A percentile compares a stretch with the other conserved stretches of the same genome.
These are phyloP conservation scores for Dothiorella sarmentorum DNA, from an alignment of 2,329 filamentous ascomycete genomes.

Conservation along the genomic window DNA sequence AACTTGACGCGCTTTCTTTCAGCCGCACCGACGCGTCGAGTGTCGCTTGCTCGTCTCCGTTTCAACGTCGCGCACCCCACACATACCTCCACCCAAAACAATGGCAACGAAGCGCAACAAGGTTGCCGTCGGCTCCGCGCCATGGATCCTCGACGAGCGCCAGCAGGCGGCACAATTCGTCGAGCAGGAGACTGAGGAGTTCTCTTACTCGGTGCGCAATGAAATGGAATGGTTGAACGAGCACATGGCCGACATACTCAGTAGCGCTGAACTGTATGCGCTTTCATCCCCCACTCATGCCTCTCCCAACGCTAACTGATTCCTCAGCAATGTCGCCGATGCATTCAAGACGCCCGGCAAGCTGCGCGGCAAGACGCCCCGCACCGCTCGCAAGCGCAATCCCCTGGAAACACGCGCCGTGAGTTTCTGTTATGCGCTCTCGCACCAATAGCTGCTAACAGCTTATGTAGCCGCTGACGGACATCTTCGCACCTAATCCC, in stretches of 20 bases:
- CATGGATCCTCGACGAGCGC: constrained; percentile 85
- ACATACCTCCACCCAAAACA: not conserved
- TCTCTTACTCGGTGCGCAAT: constrained; percentile 85
- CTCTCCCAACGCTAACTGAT: constrained; percentile 9
- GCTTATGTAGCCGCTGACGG: constrained; percentile 43
- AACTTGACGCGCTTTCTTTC: not conserved
- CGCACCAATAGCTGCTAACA: constrained; percentile 44
- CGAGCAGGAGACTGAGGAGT: constrained; percentile 84
- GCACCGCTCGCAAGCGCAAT: constrained; percentile 62
- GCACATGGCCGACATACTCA: constrained; percentile 94
- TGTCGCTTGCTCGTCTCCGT: not conserved
- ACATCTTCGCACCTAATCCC: constrained; percentile 46
- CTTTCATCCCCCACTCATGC: constrained; percentile 16
- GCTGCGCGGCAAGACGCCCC: constrained; percentile 75
- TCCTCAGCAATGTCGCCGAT: constrained; percentile 77
- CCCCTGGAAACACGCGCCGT: constrained; percentile 61
- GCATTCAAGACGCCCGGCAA: constrained; percentile 94
- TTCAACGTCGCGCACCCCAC: constrained; percentile 1
- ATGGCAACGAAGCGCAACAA: constrained; percentile 28
- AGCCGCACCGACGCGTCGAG: not conserved
- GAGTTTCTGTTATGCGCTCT: constrained; percentile 51
- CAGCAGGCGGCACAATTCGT: constrained; percentile 72
- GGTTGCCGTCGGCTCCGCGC: constrained; percentile 68
- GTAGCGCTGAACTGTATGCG: constrained; percentile 80
- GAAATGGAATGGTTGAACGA: constrained; percentile 98